Evolutionary conservation across 805 yeast genomes (phyloP), one percentile per base, ranked within the genome.

Genomic region (Candida andamanensis): DNA sequence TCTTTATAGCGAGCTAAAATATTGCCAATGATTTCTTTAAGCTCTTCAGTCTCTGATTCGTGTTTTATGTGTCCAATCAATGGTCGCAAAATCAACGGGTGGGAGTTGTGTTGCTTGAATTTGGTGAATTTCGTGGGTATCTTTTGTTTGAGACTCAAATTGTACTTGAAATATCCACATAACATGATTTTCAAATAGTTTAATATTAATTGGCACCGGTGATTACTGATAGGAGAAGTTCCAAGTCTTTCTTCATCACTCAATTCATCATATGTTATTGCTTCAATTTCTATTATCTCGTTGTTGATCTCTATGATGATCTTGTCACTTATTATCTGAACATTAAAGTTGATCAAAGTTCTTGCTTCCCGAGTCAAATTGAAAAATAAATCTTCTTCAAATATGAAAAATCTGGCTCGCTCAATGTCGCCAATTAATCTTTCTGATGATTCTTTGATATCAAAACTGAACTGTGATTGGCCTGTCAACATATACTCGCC

Each of bases 361-460:
- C 80, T 70, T 1, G 95, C 85, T 55, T 90, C 98, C 41, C 78
- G 74, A 15, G 79, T 68, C 34, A 90, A 57, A 45, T 80, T 87
- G 54, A 74, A 76, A 60, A 85, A 85, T 33, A 90, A 64, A 54
- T 90, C 97, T 48, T 85, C 92, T 50, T 90, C 97, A 59, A 90
- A 90, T 6, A 89, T 64, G 37, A 76, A 74, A 41, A 72, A 78
- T 28, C 96, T 69, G 0, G 94, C 87, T 30, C 61, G 73, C 22
- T 72, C 68, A 17, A 90, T 79, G 15, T 70, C 72, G 29, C 69
- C 67, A 14, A 79, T 69, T 9, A 69, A 58, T 15, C 22, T 39
- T 13, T 35, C 37, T 13, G 12, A 14, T 15, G 10, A 3, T 17
- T 11, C 15, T 19, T 20, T 17, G 33, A 46, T 37, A 27, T 45